phyloP scores from a whole-genome alignment of 2,329 filamentous ascomycete genomes.

The Rhynchosporium agropyri region DNA sequence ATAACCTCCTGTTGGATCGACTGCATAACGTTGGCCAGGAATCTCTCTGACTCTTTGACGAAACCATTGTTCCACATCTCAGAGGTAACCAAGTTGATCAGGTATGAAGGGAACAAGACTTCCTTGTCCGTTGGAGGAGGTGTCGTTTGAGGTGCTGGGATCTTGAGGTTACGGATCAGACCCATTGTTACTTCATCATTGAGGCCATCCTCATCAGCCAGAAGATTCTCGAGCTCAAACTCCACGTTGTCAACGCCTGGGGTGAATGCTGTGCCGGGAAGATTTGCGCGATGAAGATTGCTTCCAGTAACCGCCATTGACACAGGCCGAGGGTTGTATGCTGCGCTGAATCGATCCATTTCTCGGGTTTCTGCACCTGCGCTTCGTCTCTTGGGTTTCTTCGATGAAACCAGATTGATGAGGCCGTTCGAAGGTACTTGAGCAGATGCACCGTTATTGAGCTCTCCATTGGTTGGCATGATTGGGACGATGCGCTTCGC shows the following conservation, averaged over 20 bases:
- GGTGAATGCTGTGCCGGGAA: conserved; percentile 76
- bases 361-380: conserved; percentile 85
- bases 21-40: conserved; percentile 99
- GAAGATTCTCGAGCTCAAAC: conserved; percentile 87
- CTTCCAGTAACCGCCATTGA: conserved; percentile 85
- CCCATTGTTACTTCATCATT: conserved; percentile 98
- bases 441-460: conserved; percentile 62
- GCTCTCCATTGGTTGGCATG: conserved; percentile 71
- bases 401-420: conserved; percentile 95
- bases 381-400: conserved; percentile 95
- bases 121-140: conserved; percentile 97
- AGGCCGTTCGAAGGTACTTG: conserved; percentile 70
- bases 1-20: conserved; percentile 99
- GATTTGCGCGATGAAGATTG: conserved; percentile 66
- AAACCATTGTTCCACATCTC: conserved; percentile 99
- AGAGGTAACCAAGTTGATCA: conserved; percentile 98
- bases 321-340: conserved; percentile 92
- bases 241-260: conserved; percentile 89
- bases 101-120: conserved; percentile 95
- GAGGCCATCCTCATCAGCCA: conserved; percentile 92
- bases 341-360: conserved; percentile 84
- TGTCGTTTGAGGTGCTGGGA: conserved; percentile 82
- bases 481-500: conserved; percentile 66
- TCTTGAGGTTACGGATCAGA: conserved; percentile 94
- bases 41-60: conserved; percentile 98